Base-by-base conservation (phyloP, 169 alveolate genomes). In the Plasmodium ovale region DNA sequence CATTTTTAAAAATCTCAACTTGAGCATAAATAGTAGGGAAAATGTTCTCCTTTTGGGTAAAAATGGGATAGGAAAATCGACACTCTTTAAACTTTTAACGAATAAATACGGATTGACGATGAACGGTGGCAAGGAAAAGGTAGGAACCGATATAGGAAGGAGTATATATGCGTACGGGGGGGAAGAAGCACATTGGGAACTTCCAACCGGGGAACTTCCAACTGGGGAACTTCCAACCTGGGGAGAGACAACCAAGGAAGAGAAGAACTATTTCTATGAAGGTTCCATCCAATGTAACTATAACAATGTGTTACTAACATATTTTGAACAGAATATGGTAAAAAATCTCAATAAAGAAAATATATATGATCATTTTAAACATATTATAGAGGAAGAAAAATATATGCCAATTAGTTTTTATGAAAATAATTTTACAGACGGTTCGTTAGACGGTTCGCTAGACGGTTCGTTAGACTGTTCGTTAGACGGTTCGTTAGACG, bases 51-150 rank as follows among this genome's bases (percentile, higher is more conserved):
- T 93, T 5, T 72, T 93, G 33, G 96, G 96, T 2, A 91, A 93
- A 39, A 93, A 93, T 74, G 96, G 96, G 12, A 68, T 87, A 42
- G 96, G 96, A 2, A 93, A 93, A 70, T 89, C 94, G 35, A 93
- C 96, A 14, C 79, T 93, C 27, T 72, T 93, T 60, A 84, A 90
- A 62, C 54, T 92, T 33, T 51, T 93, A 21, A 87, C 90, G 29
- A 85, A 54, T 71, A 59, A 87, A 67, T 90, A 88, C 39, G 51
- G 35, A 0, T 59, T 84, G 21, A 27, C 42, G 54, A 37, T 77
- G 56, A 64, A n/a, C 10, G 23, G 23, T 25, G 39, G 54, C 3
- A 62, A 29, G n/a, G 60, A 62, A 12, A 33, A 59, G 19, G n/a
- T n/a, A n/a, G 85, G 23, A 27, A 49, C 31, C 25, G 35, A 51